Base-by-base conservation (phyloP, 305 asterid species). In the Fraxinus ornus region DNA sequence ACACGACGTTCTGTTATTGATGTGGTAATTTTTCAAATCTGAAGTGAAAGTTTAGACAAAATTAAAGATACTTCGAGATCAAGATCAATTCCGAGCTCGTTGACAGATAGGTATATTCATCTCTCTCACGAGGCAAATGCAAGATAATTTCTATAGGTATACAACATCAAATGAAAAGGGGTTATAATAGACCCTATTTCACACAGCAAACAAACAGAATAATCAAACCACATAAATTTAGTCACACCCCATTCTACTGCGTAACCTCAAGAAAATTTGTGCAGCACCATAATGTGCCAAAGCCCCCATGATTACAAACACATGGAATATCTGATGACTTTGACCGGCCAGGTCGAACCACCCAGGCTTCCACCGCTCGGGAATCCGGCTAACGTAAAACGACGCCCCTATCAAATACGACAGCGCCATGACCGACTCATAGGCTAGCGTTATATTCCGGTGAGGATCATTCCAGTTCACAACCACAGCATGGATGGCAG, bases 271-370 rank as follows among this genome's bases (percentile, higher is more conserved):
- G 86, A 96, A 94, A 22, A 92, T 82, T 71, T 89, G 95, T 1
- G 98, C 98, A n/a, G 97, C 99, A 15, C 90, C 99, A 76, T 96
- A 96, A 77, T 96, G 99, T 3, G 99, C 93, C 86, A 96, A 76
- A 10, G 99, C 98, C 32, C 99, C 99, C 89, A 91, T 66, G 21
- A 93, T 91, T 79, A 96, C 99, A 78, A 96, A 92, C 79, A 91
- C 90, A 82, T 96, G 99, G 73, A 96, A 96, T 28, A 96, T 93
- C 78, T 96, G 98, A 81, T 96, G 99, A 80, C 99, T 94, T 30
- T 96, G 99, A 5, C 99, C 99, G 0, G 98, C 95, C 7, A 96
- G 83, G 75, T 96, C 99, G 81, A 94, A 96, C 86, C 92, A 87
- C 1, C 99, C 99, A 2, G 99, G 98, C 84, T 33, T 83, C 98